Percentiles rank a stretch among this genome's conserved stretches.
Evolutionary conservation across 495 filamentous ascomycete genomes (phyloP).

Genomic region (Staphylotrichum longicolle): DNA sequence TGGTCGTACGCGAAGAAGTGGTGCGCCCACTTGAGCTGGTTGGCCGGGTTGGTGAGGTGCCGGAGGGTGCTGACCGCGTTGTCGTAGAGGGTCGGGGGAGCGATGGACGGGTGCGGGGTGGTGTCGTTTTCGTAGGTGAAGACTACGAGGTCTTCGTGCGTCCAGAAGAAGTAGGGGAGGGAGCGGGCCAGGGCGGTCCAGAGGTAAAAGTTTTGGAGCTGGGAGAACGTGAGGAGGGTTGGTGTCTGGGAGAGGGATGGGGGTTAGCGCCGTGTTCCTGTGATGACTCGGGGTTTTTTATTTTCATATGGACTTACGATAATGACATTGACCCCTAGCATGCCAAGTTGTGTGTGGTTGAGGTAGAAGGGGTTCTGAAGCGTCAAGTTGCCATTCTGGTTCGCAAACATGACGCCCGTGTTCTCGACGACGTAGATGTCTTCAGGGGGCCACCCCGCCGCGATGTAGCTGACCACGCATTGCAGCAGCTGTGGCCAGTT

Average conservation of each 20-base stretch:
- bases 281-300: too few relatives aligned
- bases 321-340: slow-evolving; percentile 56
- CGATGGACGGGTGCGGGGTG: slow-evolving; percentile 20
- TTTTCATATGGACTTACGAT: slow-evolving; percentile 16
- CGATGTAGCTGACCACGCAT: slow-evolving; percentile 56
- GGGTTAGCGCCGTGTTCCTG: too few relatives aligned
- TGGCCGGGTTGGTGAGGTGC: slow-evolving; percentile 26
- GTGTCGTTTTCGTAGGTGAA: slow-evolving; percentile 46
- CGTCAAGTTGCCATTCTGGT: slow-evolving; percentile 46
- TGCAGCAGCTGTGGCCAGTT: slow-evolving; percentile 60
- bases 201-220: slow-evolving; percentile 62
- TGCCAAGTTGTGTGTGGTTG: slow-evolving; percentile 51
- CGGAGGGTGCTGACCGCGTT: slow-evolving; percentile 45
- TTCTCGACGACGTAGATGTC: slow-evolving; percentile 64
- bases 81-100: slow-evolving; percentile 48
- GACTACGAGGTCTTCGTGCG: slow-evolving; percentile 57
- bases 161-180: slow-evolving; percentile 60
- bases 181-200: slow-evolving; percentile 40
- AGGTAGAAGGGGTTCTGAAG: slow-evolving; percentile 63
- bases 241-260: slow-evolving; percentile 39
- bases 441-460: slow-evolving; percentile 58
- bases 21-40: slow-evolving; percentile 44
- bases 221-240: slow-evolving; percentile 59
- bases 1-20: slow-evolving; percentile 59
- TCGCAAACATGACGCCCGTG: slow-evolving; percentile 58